phyloP scores from a whole-genome alignment of 164 flowering plant species.

The Hamamelis virginiana region DNA sequence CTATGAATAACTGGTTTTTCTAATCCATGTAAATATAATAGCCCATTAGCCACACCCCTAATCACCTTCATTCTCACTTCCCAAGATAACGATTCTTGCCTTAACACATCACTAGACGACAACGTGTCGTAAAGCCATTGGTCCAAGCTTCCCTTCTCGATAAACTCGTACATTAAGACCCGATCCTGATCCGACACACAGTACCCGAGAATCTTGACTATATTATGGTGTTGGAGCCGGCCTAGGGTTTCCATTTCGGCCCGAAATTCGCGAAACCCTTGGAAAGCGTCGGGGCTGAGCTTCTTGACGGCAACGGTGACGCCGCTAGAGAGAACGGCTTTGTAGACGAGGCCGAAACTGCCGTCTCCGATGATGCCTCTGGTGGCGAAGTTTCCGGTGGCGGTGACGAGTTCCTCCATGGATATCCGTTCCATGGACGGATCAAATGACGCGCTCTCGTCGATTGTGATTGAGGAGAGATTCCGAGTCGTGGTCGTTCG shows the following conservation, averaged over 20 bases:
- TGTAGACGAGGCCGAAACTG: slow-evolving; percentile 79
- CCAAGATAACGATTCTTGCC: slow-evolving; percentile 49
- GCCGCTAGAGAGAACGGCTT: slow-evolving; percentile 51
- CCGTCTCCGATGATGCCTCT: slow-evolving; percentile 81
- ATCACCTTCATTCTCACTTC: slow-evolving; percentile 45
- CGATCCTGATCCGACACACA: slow-evolving; percentile 63
- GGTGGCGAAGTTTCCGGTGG: slow-evolving; percentile 62
- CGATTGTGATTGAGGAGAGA: slow-evolving; percentile 25
- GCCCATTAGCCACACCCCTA: slow-evolving; percentile 66
- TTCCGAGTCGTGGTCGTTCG: not conserved
- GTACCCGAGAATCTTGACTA: slow-evolving; percentile 69
- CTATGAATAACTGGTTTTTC: slow-evolving; percentile 74
- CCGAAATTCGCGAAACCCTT: slow-evolving; percentile 78
- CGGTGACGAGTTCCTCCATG: slow-evolving; percentile 59
- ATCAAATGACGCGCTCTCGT: slow-evolving; percentile 63
- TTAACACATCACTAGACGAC: not conserved
- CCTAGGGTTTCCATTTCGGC: slow-evolving; percentile 90
- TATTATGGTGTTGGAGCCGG: slow-evolving; percentile 56
- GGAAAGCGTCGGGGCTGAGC: slow-evolving; percentile 72
- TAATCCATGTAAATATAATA: slow-evolving; percentile 53
- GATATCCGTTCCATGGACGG: slow-evolving; percentile 50
- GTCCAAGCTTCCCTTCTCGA: slow-evolving; percentile 72
- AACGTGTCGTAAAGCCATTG: slow-evolving; percentile 64
- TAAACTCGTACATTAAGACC: slow-evolving; percentile 68
- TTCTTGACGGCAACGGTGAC: slow-evolving; percentile 72